phyloP scores from a whole-genome alignment of 176 grass and related monocot genomes.

The Avena eriantha region DNA sequence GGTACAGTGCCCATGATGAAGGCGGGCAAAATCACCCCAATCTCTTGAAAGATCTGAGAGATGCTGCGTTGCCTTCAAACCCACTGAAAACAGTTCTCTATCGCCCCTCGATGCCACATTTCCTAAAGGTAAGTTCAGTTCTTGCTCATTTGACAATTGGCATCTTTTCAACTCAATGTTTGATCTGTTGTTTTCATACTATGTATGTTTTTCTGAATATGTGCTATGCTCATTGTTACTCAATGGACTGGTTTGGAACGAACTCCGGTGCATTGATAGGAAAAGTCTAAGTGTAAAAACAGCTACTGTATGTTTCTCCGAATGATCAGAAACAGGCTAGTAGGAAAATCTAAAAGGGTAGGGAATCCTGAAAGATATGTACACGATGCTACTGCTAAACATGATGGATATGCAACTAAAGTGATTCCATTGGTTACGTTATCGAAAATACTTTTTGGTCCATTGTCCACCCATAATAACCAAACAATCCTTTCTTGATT shows the following conservation, averaged over 20 bases:
- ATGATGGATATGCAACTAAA: background rate
- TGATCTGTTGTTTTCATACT: background rate
- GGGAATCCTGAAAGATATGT: slow-evolving; percentile 22
- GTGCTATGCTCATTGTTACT: background rate
- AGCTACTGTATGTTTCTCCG: background rate
- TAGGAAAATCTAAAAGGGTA: background rate
- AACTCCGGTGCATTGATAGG: background rate
- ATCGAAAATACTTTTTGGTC: background rate
- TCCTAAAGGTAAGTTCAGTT: slow-evolving; percentile 64
- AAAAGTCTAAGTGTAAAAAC: slow-evolving; percentile 1
- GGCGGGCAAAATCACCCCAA: slow-evolving; percentile 63
- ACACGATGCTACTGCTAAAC: background rate
- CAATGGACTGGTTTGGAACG: background rate
- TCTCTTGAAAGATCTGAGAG: slow-evolving; percentile 83
- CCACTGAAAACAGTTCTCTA: slow-evolving; percentile 82
- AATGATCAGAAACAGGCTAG: slow-evolving; percentile 15
- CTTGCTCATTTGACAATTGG: background rate
- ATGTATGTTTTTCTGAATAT: slow-evolving; percentile 6
- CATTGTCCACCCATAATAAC: background rate
- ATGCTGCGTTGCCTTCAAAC: slow-evolving; percentile 79
- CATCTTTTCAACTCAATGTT: background rate
- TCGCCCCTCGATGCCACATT: slow-evolving; percentile 78
- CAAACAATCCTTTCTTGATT: background rate
- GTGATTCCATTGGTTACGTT: background rate
- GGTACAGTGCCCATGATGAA: slow-evolving; percentile 60